A percentile compares a stretch with the other conserved stretches of the same genome.
phyloP scores from a whole-genome alignment of 2,329 filamentous ascomycete species.

The Phyllosticta citrichinensis region DNA sequence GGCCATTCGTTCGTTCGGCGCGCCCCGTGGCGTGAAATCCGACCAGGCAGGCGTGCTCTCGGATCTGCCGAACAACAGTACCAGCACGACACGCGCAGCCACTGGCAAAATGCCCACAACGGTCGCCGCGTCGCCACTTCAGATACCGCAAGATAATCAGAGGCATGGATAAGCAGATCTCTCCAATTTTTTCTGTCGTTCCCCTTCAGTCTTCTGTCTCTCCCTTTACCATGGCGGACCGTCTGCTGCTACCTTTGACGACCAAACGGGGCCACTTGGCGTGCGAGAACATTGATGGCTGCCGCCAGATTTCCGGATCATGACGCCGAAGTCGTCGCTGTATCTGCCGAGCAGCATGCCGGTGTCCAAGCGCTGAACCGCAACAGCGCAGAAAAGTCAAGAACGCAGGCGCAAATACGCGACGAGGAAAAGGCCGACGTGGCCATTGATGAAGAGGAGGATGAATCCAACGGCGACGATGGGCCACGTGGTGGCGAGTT shows the following conservation, averaged over 20 bases:
- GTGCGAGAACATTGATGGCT: too few relatives aligned
- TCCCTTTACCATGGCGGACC: background rate
- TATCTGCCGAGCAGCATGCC: too few relatives aligned
- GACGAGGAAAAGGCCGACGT: background rate
- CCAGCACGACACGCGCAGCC: background rate
- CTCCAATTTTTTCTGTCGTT: background rate
- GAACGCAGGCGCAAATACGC: background rate
- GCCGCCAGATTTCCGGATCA: too few relatives aligned
- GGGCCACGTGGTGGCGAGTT: background rate
- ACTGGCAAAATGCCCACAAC: background rate
- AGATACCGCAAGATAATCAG: background rate
- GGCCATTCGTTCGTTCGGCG: background rate
- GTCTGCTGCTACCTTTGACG: too few relatives aligned
- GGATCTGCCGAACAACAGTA: background rate
- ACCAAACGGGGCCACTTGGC: too few relatives aligned
- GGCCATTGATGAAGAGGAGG: background rate
- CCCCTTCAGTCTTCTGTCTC: background rate
- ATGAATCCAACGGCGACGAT: background rate
- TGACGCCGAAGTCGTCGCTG: too few relatives aligned
- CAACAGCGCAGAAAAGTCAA: background rate
- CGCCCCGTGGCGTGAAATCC: background rate
- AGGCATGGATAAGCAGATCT: background rate
- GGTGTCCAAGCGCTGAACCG: background rate
- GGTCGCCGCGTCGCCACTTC: background rate
- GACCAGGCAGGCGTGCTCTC: background rate